phyloP scores from a whole-genome alignment of 331 rosid species.

The Quercus lobata region DNA sequence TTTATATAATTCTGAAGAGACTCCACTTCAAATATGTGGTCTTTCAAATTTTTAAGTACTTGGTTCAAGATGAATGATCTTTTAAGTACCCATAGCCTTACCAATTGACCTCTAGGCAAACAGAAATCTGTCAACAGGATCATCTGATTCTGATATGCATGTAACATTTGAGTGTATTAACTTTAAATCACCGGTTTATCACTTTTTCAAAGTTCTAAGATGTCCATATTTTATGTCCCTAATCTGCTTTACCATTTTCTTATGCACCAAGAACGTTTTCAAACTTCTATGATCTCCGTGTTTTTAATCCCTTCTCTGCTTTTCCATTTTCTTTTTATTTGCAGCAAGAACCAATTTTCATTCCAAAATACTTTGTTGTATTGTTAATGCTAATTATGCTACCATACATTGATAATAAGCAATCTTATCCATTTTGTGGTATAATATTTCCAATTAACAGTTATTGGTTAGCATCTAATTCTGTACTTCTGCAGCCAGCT shows the following conservation, averaged over 20 bases:
- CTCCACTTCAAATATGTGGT: not conserved
- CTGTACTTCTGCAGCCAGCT: conserved; percentile 79
- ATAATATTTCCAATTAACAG: not conserved
- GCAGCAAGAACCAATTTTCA: too few species aligned
- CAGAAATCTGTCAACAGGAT: not conserved
- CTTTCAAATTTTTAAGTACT: not conserved
- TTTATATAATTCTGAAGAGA: not conserved
- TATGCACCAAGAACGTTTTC: not conserved
- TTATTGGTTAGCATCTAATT: conserved; percentile 16
- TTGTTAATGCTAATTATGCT: not conserved
- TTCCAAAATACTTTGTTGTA: not conserved
- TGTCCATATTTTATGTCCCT: too few species aligned
- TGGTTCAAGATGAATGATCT: not conserved
- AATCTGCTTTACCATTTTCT: not conserved
- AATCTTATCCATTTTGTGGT: not conserved
- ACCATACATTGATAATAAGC: not conserved
- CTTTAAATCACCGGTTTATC: not conserved
- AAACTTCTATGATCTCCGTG: not conserved
- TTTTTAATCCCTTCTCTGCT: not conserved
- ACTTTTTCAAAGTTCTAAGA: not conserved
- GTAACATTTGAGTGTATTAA: not conserved
- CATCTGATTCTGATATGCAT: not conserved
- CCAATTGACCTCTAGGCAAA: not conserved
- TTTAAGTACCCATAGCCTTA: not conserved
- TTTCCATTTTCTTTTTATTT: not conserved